Conservation (phyloP, 2,329 filamentous ascomycete species). For the Teratosphaeria viscida region DNA sequence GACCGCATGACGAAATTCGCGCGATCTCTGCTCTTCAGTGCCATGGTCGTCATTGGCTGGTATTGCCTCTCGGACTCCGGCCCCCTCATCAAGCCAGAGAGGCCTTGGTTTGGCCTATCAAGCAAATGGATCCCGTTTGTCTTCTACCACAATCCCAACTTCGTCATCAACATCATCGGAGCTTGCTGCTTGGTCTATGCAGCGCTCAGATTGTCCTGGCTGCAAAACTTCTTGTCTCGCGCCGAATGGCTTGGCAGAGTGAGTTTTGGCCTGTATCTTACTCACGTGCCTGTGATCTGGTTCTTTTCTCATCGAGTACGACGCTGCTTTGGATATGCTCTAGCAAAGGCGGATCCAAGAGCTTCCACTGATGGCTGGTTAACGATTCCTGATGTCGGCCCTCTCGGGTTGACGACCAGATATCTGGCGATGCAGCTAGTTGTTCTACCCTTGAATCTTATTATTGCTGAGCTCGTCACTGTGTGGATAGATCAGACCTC, state of each 20-base stretch:
- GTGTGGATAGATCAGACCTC: conserved; percentile 45
- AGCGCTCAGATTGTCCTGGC: conserved; percentile 34
- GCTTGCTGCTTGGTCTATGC: conserved; percentile 43
- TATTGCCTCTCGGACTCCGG: conserved; percentile 3
- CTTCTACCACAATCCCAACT: neutral
- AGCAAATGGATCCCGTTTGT: neutral
- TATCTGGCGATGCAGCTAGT: conserved; percentile 46
- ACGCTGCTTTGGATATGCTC: conserved; percentile 37
- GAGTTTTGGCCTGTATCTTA: conserved; percentile 51
- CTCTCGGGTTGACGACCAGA: conserved; percentile 43
- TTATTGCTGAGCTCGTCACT: conserved; percentile 48
- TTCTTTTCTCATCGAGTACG: conserved; percentile 45
- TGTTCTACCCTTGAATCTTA: conserved; percentile 43
- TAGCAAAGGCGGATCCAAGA: conserved; percentile 21
- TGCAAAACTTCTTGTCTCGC: conserved; percentile 43
- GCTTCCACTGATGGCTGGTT: conserved; percentile 43
- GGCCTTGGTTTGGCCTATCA: neutral
- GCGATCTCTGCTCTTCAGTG: conserved; percentile 12
- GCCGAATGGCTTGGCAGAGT: conserved; percentile 50
- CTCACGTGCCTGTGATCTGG: conserved; percentile 47
- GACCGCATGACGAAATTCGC: neutral
- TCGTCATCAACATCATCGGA: conserved; percentile 28
- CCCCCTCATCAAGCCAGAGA: neutral
- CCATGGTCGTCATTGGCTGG: conserved; percentile 43
- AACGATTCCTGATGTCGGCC: conserved; percentile 45